Base-by-base conservation (phyloP, 2,329 filamentous ascomycete species). In the Stagonosporopsis tanaceti region DNA sequence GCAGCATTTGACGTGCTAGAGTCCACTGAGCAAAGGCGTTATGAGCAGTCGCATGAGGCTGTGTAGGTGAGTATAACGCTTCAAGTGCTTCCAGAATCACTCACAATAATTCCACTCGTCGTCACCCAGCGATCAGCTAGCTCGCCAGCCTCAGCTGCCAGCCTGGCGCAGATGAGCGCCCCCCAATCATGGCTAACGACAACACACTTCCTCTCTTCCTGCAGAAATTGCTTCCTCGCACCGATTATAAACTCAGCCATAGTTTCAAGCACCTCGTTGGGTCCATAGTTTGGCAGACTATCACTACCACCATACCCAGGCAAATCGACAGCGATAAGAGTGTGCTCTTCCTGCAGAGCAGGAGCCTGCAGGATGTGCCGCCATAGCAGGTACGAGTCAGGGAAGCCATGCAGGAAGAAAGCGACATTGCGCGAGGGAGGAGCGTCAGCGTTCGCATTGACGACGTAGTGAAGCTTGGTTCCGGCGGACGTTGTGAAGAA, bases 271-370 rank as follows among this genome's bases (percentile, higher is more conserved):
- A 87, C 76, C 38, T 80, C 74, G 12, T 82, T 79, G 1, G 83
- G 76, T 2, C 78, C 76, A 62, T 86, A 87, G 44, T 74, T 67
- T 1, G 77, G 68, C 53, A 87, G 69, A 47, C 77, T 77, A 60
- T 86, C 84, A 53, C 81, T 85, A 9, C 85, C 85, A 34, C 85
- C 85, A 60, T 82, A 87, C 1, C 85, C 85, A 17, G 85, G 85
- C 6, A 87, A 68, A 65, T 87, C 85, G 37, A 86, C 76, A 0
- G 83, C 84, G 30, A 87, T 78, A 6, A 86, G 63, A 20, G 79
- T 79, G 41, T 63, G 53, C 20, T 80, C 78, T 17, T 48, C 44
- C 25, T 76, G 57, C 27, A 79, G 70, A 9, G 72, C 64, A 8
- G 75, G 57, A 0, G 79, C 80, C 37, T 71, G 70, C 20, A 86